These are phyloP conservation scores for Suhomyces maxii DNA, from an alignment of 1,139 yeast species.

Conservation along the genomic window DNA sequence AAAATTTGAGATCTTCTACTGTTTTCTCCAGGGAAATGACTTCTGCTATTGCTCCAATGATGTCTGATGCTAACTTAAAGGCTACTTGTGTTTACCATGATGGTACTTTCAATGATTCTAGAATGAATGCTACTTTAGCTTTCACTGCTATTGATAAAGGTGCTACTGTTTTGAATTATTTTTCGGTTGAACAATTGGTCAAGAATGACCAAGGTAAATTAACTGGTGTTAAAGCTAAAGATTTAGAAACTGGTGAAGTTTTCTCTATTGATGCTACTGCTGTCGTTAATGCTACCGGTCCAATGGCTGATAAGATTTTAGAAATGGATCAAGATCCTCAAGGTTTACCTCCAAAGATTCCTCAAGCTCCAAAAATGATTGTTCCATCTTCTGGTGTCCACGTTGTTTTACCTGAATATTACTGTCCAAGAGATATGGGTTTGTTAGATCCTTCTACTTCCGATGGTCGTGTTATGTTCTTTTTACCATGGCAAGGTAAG, in stretches of 20 bases:
- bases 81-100: constrained; percentile 94
- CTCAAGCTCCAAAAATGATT: constrained; percentile 67
- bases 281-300: constrained; percentile 93
- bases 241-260: constrained; percentile 69
- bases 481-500: constrained; percentile 97
- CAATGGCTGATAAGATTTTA: constrained; percentile 79
- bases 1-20: constrained; percentile 79
- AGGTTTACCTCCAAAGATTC: constrained; percentile 59
- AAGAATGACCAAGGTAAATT: constrained; percentile 63
- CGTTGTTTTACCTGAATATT: constrained; percentile 87
- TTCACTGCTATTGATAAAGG: constrained; percentile 84
- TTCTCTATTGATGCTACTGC: constrained; percentile 65
- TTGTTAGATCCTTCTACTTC: constrained; percentile 87
- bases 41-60: constrained; percentile 80
- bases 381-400: constrained; percentile 96
- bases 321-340: constrained; percentile 79
- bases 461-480: constrained; percentile 96
- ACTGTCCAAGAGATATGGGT: constrained; percentile 87
- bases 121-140: constrained; percentile 87
- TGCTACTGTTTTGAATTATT: constrained; percentile 86
- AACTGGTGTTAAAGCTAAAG: constrained; percentile 74
- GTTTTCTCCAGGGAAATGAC: constrained; percentile 69
- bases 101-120: constrained; percentile 90
- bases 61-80: constrained; percentile 76
- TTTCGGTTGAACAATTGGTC: constrained; percentile 72